Evolutionary conservation across 106 monocot species (phyloP).

Genomic region (Dioscorea alata): DNA sequence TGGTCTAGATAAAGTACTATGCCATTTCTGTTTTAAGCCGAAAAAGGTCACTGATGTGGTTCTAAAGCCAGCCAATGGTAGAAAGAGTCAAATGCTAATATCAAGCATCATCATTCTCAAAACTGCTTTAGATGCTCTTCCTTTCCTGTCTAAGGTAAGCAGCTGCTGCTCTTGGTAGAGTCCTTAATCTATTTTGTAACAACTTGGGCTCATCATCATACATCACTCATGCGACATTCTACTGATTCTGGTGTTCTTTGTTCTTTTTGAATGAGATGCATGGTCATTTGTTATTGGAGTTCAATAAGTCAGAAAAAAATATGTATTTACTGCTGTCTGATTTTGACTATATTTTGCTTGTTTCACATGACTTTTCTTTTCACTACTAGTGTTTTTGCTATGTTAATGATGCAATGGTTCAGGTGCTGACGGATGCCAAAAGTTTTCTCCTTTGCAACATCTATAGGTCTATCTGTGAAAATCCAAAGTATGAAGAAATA

Average conservation of each 20-base stretch:
- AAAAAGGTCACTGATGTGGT: conserved; percentile 65
- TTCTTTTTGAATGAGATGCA: too few relatives aligned
- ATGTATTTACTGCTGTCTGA: too few relatives aligned
- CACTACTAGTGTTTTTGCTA: too few relatives aligned
- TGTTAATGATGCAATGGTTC: conserved; percentile 2
- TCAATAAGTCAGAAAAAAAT: too few relatives aligned
- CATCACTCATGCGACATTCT: too few relatives aligned
- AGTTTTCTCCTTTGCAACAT: conserved; percentile 87
- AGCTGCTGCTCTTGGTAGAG: not conserved
- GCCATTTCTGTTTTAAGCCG: conserved; percentile 92
- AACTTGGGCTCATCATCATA: too few relatives aligned
- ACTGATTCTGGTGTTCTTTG: too few relatives aligned
- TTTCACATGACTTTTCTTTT: too few relatives aligned
- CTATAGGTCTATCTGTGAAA: conserved; percentile 80
- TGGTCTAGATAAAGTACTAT: conserved; percentile 74
- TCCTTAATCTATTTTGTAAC: too few relatives aligned
- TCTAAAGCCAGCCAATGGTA: conserved; percentile 55
- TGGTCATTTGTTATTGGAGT: too few relatives aligned
- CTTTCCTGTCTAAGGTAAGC: conserved; percentile 84
- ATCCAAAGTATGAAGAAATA: conserved; percentile 70
- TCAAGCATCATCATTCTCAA: conserved; percentile 82
- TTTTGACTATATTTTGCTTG: too few relatives aligned
- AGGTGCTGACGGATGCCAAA: conserved; percentile 92
- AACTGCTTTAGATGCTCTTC: conserved; percentile 81
- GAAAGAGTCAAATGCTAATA: conserved; percentile 89